Conservation (phyloP, 108 stramenopile genomes). For the Ochromonas danica region DNA sequence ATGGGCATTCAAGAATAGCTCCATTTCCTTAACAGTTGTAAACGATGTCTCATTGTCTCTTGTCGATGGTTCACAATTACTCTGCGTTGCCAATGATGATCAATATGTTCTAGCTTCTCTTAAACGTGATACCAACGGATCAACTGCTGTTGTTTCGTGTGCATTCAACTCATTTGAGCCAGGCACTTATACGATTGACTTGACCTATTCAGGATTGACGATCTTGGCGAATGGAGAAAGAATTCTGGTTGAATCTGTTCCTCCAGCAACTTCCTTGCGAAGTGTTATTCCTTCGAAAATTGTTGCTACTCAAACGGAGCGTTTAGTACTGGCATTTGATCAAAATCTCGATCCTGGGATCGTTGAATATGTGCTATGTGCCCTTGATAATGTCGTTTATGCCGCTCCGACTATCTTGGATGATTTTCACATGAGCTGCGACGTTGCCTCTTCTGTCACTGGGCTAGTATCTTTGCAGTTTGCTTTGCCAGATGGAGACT, state of each 20-base stretch:
- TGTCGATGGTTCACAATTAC: slow-evolving; percentile 15
- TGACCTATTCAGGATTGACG: slow-evolving; percentile 15
- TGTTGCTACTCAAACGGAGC: slow-evolving; percentile 14
- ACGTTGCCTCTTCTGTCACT: too few relatives aligned
- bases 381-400: too few relatives aligned
- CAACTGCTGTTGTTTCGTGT: slow-evolving; percentile 15
- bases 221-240: slow-evolving; percentile 15
- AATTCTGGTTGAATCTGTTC: slow-evolving; percentile 16
- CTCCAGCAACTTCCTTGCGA: slow-evolving; percentile 13
- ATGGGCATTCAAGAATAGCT: slow-evolving; percentile 15
- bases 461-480: too few relatives aligned
- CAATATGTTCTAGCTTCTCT: slow-evolving; percentile 16
- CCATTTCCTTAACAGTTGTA: slow-evolving; percentile 16
- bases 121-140: slow-evolving; percentile 15
- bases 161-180: slow-evolving; percentile 15
- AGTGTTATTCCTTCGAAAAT: slow-evolving; percentile 17
- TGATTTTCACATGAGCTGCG: too few relatives aligned
- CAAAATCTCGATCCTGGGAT: slow-evolving; percentile 15
- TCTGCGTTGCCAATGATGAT: slow-evolving; percentile 15
- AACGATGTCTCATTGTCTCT: slow-evolving; percentile 15
- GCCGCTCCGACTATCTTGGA: too few relatives aligned
- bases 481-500: too few relatives aligned
- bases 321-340: slow-evolving; percentile 16
- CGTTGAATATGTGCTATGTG: slow-evolving; percentile 16
- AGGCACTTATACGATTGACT: slow-evolving; percentile 15